Base-by-base conservation (phyloP, 768 basidiomycete genomes). In the Collybia nuda region DNA sequence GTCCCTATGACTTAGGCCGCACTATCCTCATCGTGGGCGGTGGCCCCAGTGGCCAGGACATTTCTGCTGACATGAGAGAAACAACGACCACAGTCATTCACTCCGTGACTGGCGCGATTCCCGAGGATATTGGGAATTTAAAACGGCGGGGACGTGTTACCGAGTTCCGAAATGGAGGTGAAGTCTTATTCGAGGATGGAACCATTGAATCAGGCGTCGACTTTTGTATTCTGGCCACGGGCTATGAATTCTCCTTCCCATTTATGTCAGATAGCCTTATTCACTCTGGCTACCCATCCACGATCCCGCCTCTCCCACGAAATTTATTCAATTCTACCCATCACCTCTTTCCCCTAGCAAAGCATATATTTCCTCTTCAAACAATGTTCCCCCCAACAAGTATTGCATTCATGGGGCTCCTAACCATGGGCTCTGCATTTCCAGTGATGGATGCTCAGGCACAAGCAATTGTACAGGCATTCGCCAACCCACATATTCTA, bases 371-470 rank as follows among this genome's bases (percentile, higher is more conserved):
- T 59, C 90, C 90, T 0, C 55, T 91, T 52, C 75, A 73, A 37
- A 51, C 58, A 32, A 51, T 58, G 39, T 77, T 71, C 60, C 84
- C 74, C 1, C 69, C 75, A 1, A 62, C 73, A 1, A 77, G 77
- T 5, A 59, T 90, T 35, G 86, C 81, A 8, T 90, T 93, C 64
- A 69, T 88, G 46, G 81, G 87, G 1, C 76, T 91, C 8, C 73
- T 73, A 1, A 62, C 73, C 19, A 69, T 72, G 26, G 81, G 90
- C 23, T 76, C 77, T 0, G 93, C 93, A 2, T 79, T 95, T 52
- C 92, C 90, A 1, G 61, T 93, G 0, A 73, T 85, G 42, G 91
- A 96, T 65, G 82, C 80, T 0, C 93, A 96, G 66, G 86, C 86
- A 0, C 79, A 78, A 0, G 85, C 82, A 3, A 75, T 81, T 7